Percentiles rank a stretch among this genome's conserved stretches.
These are phyloP conservation scores for Vaccinium darrowii DNA, from an alignment of 148 eudicot species.

Conservation along the genomic window DNA sequence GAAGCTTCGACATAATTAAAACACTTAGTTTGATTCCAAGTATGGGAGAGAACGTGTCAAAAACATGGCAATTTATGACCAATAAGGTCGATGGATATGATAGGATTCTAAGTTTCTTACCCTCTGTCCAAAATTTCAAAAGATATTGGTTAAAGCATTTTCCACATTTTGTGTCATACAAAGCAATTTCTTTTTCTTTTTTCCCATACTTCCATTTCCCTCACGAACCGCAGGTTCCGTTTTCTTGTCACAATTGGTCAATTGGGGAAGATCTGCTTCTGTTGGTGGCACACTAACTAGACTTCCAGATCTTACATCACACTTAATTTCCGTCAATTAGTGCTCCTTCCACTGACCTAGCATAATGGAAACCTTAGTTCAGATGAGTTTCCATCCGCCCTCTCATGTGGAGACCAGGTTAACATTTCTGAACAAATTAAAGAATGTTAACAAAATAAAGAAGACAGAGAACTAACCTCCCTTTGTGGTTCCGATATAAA, in stretches of 20 bases:
- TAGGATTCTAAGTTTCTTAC: background rate
- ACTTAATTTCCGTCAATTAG: background rate
- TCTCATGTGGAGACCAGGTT: background rate
- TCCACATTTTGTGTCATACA: background rate
- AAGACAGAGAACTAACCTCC: slow-evolving; percentile 33
- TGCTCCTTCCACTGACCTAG: background rate
- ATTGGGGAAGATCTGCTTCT: background rate
- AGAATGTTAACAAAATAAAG: background rate
- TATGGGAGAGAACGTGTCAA: background rate
- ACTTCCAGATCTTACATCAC: background rate
- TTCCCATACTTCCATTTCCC: background rate
- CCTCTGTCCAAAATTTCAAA: background rate
- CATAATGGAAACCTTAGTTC: background rate
- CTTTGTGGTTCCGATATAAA: slow-evolving; percentile 56
- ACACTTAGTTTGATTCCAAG: background rate
- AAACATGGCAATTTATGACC: background rate
- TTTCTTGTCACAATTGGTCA: background rate
- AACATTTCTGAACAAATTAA: background rate
- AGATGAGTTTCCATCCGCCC: background rate
- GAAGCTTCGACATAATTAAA: background rate
- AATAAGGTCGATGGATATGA: background rate
- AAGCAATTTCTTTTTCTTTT: background rate
- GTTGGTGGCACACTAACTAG: background rate
- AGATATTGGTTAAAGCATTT: background rate
- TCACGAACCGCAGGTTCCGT: background rate